These are phyloP conservation scores for Tricholoma flavovirens DNA, from an alignment of 768 basidiomycete species.

Conservation along the genomic window DNA sequence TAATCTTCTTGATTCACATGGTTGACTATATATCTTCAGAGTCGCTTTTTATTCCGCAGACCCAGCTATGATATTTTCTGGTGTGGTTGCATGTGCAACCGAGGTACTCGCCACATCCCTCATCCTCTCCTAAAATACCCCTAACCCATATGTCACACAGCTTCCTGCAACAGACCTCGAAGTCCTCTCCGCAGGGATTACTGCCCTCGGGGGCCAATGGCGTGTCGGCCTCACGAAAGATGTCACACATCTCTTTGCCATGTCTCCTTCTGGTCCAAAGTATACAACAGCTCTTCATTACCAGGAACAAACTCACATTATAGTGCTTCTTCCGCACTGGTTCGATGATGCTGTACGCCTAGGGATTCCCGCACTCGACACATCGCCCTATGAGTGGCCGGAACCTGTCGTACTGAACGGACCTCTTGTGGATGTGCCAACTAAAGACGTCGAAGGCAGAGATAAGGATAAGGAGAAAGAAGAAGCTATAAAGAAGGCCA, in stretches of 20 bases:
- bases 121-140: neutral
- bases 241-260: slow-evolving; percentile 80
- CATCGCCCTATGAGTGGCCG: slow-evolving; percentile 66
- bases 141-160: slow-evolving; percentile 22
- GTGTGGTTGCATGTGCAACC: slow-evolving; percentile 65
- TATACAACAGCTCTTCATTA: slow-evolving; percentile 52
- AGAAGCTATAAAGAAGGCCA: slow-evolving; percentile 18
- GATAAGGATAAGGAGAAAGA: slow-evolving; percentile 20
- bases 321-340: slow-evolving; percentile 85
- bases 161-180: slow-evolving; percentile 63
- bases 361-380: slow-evolving; percentile 43
- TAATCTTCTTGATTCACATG: neutral
- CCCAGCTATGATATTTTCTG: slow-evolving; percentile 77
- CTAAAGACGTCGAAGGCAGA: neutral
- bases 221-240: slow-evolving; percentile 71
- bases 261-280: slow-evolving; percentile 45
- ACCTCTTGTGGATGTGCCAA: slow-evolving; percentile 11
- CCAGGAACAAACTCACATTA: slow-evolving; percentile 52
- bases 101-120: slow-evolving; percentile 38
- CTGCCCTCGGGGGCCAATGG: slow-evolving; percentile 79
- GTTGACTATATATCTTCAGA: slow-evolving; percentile 21
- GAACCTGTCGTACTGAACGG: slow-evolving; percentile 48
- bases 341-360: slow-evolving; percentile 75
- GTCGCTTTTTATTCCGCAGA: slow-evolving; percentile 69
- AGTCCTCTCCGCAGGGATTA: slow-evolving; percentile 66